These are phyloP conservation scores for Angomonas deanei DNA, from an alignment of 208 protist species.

Conservation along the genomic window DNA sequence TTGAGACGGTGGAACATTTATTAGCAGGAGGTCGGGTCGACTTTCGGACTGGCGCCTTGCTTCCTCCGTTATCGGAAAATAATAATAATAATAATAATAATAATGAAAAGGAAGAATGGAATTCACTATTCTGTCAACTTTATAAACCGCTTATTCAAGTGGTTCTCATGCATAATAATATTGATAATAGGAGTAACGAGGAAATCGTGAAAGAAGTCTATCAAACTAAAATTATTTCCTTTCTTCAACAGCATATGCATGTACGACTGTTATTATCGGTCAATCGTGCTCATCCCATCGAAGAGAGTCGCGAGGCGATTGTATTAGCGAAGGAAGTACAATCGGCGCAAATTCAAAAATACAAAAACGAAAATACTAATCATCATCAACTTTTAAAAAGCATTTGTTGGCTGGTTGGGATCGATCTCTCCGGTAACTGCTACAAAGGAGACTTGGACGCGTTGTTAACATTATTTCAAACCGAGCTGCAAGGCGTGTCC, in stretches of 20 bases:
- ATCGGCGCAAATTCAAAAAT: slow-evolving; percentile 35
- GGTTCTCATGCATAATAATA: neutral
- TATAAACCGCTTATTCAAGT: neutral
- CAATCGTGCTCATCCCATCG: slow-evolving; percentile 40
- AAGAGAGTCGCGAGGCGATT: slow-evolving; percentile 30
- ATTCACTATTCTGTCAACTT: neutral
- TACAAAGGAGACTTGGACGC: slow-evolving; percentile 55
- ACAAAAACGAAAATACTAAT: slow-evolving; percentile 31
- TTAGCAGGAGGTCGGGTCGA: slow-evolving; percentile 57
- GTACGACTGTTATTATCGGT: slow-evolving; percentile 78
- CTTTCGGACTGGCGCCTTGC: slow-evolving; percentile 49
- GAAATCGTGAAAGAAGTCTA: neutral
- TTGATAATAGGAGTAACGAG: neutral
- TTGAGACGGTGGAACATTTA: slow-evolving; percentile 55
- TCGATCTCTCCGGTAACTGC: slow-evolving; percentile 88
- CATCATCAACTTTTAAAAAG: slow-evolving; percentile 15
- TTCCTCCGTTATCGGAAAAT: slow-evolving; percentile 1
- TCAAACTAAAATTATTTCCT: neutral
- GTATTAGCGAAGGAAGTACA: slow-evolving; percentile 37
- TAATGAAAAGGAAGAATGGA: neutral
- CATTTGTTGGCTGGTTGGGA: slow-evolving; percentile 72
- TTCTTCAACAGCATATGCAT: slow-evolving; percentile 29
- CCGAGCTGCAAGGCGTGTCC: neutral
- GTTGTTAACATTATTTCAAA: neutral
- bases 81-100: neutral